phyloP scores from a whole-genome alignment of 208 protist species.

The Trypanosoma avium region DNA sequence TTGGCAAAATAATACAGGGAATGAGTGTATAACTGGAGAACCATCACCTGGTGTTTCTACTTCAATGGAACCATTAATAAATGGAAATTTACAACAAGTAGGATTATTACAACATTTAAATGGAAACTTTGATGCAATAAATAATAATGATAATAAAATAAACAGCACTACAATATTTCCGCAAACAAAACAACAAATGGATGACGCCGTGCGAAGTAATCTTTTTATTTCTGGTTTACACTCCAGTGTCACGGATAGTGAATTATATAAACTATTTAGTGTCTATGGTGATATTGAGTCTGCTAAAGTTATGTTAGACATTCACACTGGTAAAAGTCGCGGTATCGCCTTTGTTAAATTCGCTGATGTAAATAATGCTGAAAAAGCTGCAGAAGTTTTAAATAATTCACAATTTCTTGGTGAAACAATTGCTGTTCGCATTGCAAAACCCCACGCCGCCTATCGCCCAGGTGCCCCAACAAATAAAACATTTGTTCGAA shows the following conservation, averaged over 20 bases:
- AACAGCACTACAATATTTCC: not conserved
- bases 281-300: constrained; percentile 58
- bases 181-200: constrained; percentile 4
- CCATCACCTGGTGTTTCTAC: not conserved
- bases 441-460: constrained; percentile 63
- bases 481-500: constrained; percentile 74
- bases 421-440: constrained; percentile 51
- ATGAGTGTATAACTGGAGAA: not conserved
- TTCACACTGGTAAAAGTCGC: constrained; percentile 67
- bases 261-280: constrained; percentile 44
- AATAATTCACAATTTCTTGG: constrained; percentile 34
- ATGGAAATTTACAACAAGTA: not conserved
- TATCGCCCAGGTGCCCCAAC: constrained; percentile 70
- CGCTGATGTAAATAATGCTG: constrained; percentile 34
- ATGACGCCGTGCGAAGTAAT: constrained; percentile 64
- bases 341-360: constrained; percentile 83
- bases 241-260: constrained; percentile 39
- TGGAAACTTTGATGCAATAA: not conserved
- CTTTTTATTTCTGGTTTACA: constrained; percentile 70
- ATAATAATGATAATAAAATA: not conserved
- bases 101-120: not conserved
- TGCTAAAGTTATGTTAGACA: constrained; percentile 86
- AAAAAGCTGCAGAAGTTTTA: constrained; percentile 41
- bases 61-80: not conserved
- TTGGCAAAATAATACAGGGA: not conserved